Percentiles rank a stretch among this genome's conserved stretches.
Conservation (phyloP, 176 grass and related monocot species). For the Ensete glaucum region DNA sequence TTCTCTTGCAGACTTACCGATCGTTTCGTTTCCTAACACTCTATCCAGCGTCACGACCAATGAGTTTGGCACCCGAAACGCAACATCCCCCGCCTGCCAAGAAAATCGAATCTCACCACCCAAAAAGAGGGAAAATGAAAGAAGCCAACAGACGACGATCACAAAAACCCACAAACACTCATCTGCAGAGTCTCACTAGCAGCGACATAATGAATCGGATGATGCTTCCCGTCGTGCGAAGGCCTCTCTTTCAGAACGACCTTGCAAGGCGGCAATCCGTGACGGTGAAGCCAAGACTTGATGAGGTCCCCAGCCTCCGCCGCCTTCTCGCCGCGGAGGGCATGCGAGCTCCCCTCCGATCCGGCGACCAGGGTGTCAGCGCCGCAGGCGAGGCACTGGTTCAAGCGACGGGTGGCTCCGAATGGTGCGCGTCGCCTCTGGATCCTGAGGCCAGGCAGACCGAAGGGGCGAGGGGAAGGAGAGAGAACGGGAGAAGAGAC, state of each 20-base stretch:
- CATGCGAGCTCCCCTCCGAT: conserved; percentile 27
- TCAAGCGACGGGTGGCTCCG: conserved; percentile 19
- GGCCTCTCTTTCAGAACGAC: conserved; percentile 62
- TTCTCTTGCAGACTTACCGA: conserved; percentile 41
- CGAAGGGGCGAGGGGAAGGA: conserved; percentile 18
- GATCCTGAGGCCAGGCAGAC: conserved; percentile 8
- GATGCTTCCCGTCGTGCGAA: conserved; percentile 51
- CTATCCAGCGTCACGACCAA: conserved; percentile 79
- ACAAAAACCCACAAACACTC: background rate
- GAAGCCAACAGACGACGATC: conserved; percentile 5
- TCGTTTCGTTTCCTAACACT: conserved; percentile 79
- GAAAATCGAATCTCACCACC: background rate
- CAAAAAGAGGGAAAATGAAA: conserved; percentile 1
- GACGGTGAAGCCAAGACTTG: conserved; percentile 47
- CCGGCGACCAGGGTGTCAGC: conserved; percentile 39
- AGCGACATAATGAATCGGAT: conserved; percentile 51
- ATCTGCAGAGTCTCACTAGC: conserved; percentile 75
- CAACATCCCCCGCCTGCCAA: conserved; percentile 72
- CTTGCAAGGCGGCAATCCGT: conserved; percentile 53
- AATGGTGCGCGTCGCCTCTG: background rate
- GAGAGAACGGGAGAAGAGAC: conserved; percentile 28
- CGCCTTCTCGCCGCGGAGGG: background rate
- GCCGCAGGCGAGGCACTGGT: conserved; percentile 35
- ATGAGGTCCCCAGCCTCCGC: conserved; percentile 44
- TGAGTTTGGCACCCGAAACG: conserved; percentile 75